Evolutionary conservation across 2,329 filamentous ascomycete genomes (phyloP).

Genomic region (Fusarium armeniacum): DNA sequence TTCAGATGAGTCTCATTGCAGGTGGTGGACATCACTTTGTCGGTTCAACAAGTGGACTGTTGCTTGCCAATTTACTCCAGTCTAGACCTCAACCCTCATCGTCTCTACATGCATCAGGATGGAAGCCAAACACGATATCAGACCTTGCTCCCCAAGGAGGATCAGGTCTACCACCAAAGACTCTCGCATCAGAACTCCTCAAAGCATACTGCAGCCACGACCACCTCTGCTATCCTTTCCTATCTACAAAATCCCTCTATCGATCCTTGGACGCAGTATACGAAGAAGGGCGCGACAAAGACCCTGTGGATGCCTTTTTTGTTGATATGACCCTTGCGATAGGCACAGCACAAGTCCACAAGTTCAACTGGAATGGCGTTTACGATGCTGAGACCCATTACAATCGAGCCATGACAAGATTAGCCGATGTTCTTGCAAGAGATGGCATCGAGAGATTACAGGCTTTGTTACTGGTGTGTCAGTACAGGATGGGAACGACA

Average conservation of each 20-base stretch:
- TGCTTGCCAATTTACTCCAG: constrained; percentile 59
- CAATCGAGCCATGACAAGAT: constrained; percentile 55
- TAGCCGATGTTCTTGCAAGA: constrained; percentile 55
- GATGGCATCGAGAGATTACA: constrained; percentile 57
- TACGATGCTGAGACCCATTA: constrained; percentile 60
- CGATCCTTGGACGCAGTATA: constrained; percentile 52
- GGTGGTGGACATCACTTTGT: constrained; percentile 60
- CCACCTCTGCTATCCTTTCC: constrained; percentile 60
- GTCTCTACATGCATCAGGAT: constrained; percentile 28
- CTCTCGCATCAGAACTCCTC: constrained; percentile 55
- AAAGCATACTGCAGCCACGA: constrained; percentile 60
- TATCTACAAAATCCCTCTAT: constrained; percentile 52
- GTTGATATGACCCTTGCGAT: constrained; percentile 62
- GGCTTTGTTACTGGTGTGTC: constrained; percentile 59
- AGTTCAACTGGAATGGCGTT: constrained; percentile 60
- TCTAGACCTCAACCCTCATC: constrained; percentile 38
- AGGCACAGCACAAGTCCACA: constrained; percentile 59
- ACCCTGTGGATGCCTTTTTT: constrained; percentile 55
- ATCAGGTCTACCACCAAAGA: constrained; percentile 53
- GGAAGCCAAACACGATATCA: constrained; percentile 32
- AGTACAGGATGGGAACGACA: constrained; percentile 59
- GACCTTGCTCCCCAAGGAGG: constrained; percentile 16
- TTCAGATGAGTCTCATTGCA: constrained; percentile 58
- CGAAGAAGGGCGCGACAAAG: constrained; percentile 40
- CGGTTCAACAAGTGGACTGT: constrained; percentile 57